Evolutionary conservation across 306 rosid genomes (phyloP).

Genomic region (Castanea mollissima): DNA sequence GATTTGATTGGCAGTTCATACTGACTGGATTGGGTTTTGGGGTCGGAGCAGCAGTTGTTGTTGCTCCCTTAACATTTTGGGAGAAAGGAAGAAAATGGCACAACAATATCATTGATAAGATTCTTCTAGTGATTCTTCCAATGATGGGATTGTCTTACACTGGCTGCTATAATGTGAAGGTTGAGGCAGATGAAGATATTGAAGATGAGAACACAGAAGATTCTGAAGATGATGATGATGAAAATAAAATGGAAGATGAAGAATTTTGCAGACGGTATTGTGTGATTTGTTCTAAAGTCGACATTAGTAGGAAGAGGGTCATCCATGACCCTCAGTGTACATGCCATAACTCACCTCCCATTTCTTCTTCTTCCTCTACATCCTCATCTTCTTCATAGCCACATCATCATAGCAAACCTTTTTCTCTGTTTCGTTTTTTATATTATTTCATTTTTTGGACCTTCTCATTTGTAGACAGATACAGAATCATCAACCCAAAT

Average conservation of each 20-base stretch:
- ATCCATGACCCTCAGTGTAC: slow-evolving; percentile 59
- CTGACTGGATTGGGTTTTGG: slow-evolving; percentile 76
- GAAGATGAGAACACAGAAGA: slow-evolving; percentile 26
- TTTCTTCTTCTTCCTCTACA: slow-evolving; percentile 46
- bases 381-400: slow-evolving; percentile 43
- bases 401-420: slow-evolving; percentile 11
- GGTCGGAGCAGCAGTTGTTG: slow-evolving; percentile 66
- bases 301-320: slow-evolving; percentile 39
- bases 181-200: slow-evolving; percentile 35
- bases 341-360: slow-evolving; percentile 40
- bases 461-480: slow-evolving; percentile 14
- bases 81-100: slow-evolving; percentile 71
- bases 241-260: slow-evolving; percentile 27
- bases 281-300: slow-evolving; percentile 66
- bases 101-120: slow-evolving; percentile 39
- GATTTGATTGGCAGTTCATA: background rate
- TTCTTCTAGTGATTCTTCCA: slow-evolving; percentile 58
- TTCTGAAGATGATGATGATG: slow-evolving; percentile 16
- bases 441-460: background rate
- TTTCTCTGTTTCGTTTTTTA: background rate
- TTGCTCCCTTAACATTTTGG: slow-evolving; percentile 57
- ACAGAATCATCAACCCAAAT: slow-evolving; percentile 14
- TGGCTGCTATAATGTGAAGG: slow-evolving; percentile 29
- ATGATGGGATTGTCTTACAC: slow-evolving; percentile 45
- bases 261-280: slow-evolving; percentile 49